These are phyloP conservation scores for Maudiozyma barnettii DNA, from an alignment of 805 yeast species.

Conservation along the genomic window DNA sequence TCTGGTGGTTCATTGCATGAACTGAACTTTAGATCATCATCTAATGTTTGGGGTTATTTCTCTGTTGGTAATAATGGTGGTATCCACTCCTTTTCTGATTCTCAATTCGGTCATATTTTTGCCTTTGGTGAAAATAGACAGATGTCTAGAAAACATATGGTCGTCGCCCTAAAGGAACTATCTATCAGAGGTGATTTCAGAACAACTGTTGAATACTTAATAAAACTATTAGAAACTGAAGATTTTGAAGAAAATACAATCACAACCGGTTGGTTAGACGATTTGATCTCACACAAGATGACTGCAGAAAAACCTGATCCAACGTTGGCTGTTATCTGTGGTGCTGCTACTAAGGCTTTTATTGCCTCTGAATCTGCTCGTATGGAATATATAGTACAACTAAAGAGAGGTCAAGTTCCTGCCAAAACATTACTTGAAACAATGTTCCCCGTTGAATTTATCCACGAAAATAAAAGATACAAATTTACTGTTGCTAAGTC, in stretches of 20 bases:
- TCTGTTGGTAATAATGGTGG: conserved; percentile 94
- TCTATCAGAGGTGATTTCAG: conserved; percentile 97
- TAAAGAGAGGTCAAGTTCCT: conserved; percentile 94
- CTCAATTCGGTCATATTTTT: conserved; percentile 97
- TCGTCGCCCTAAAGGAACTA: conserved; percentile 92
- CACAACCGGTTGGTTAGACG: conserved; percentile 99
- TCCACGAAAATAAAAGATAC: conserved; percentile 87
- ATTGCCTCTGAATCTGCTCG: conserved; percentile 63
- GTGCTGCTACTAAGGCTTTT: conserved; percentile 95
- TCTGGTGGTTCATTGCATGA: conserved; percentile 95
- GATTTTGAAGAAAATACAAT: conserved; percentile 94
- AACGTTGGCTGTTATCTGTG: conserved; percentile 83
- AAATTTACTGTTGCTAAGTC: conserved; percentile 94
- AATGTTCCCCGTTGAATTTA: conserved; percentile 86
- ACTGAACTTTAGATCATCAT: conserved; percentile 90
- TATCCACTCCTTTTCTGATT: conserved; percentile 94
- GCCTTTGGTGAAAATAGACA: conserved; percentile 98
- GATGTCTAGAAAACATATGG: conserved; percentile 97
- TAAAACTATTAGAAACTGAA: conserved; percentile 89
- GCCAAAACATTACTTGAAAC: conserved; percentile 73
- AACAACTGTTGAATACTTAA: conserved; percentile 94
- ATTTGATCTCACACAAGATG: conserved; percentile 81
- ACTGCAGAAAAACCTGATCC: conserved; percentile 97
- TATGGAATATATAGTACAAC: conserved; percentile 58
- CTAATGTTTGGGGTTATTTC: conserved; percentile 99